Percentiles rank a stretch among this genome's conserved stretches.
Conservation (phyloP, 148 eudicot genomes). For the Persicaria maculosa region DNA sequence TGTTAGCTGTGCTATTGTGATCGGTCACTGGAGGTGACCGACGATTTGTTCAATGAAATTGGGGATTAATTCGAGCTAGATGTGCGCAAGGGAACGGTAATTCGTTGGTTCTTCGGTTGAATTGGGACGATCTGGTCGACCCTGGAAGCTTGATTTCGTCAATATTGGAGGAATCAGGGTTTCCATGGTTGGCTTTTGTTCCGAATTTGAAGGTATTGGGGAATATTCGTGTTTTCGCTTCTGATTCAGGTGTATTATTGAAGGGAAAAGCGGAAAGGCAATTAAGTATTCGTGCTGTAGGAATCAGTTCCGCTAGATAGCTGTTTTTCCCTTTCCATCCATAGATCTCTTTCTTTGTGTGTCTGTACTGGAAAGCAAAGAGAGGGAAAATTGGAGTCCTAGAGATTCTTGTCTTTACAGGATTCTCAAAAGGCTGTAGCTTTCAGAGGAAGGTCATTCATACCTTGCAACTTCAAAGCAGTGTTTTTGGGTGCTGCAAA, state of each 20-base stretch:
- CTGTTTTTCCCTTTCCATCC: neutral
- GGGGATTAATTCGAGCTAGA: neutral
- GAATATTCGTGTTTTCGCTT: constrained; percentile 9
- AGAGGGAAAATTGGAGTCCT: neutral
- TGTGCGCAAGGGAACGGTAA: neutral
- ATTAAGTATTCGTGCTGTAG: neutral
- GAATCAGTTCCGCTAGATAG: neutral
- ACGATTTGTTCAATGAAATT: neutral
- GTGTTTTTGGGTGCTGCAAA: neutral
- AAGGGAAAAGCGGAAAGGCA: neutral
- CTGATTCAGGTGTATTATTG: neutral
- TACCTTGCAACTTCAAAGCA: neutral
- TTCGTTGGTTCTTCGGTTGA: neutral
- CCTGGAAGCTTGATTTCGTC: neutral
- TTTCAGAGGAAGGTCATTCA: too few relatives aligned
- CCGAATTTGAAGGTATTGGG: constrained; percentile 7
- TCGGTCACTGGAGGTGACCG: neutral
- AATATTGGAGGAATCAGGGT: neutral
- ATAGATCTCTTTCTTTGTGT: constrained; percentile 5
- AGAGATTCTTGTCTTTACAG: neutral
- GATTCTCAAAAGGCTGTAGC: too few relatives aligned
- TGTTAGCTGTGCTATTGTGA: neutral
- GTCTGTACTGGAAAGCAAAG: neutral
- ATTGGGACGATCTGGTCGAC: too few relatives aligned
- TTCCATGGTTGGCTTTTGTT: neutral